These are phyloP conservation scores for Syncephalastrum sp. DNA, from an alignment of 371 early-diverging fungal genomes.

Conservation along the genomic window DNA sequence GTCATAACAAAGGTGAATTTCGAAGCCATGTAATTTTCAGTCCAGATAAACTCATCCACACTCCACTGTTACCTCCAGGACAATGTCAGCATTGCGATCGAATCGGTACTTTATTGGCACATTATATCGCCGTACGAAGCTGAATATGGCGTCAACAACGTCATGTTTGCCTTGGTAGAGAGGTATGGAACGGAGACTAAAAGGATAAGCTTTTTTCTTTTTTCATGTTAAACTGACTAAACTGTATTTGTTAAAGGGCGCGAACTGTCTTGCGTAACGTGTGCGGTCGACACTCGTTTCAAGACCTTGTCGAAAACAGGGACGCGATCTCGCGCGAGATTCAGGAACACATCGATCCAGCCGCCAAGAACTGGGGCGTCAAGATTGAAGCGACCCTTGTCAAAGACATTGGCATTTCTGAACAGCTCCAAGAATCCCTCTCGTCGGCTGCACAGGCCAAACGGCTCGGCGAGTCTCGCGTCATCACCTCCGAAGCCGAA, in stretches of 20 bases:
- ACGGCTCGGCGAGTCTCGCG: conserved; percentile 84
- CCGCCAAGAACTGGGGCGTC: conserved; percentile 69
- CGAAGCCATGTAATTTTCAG: not conserved
- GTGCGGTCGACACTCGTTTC: conserved; percentile 57
- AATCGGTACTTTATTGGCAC: conserved; percentile 86
- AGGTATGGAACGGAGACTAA: conserved; percentile 28
- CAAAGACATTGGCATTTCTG: conserved; percentile 80
- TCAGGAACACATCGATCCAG: conserved; percentile 62
- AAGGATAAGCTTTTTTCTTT: not conserved
- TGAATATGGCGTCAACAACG: conserved; percentile 73
- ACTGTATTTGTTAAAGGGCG: conserved; percentile 30
- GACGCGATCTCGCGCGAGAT: conserved; percentile 83
- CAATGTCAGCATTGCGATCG: conserved; percentile 80
- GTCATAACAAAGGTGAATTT: conserved; percentile 72
- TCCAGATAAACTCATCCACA: not conserved
- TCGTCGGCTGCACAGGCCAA: conserved; percentile 88
- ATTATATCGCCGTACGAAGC: conserved; percentile 81
- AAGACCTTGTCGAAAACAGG: conserved; percentile 87
- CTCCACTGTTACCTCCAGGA: conserved; percentile 40
- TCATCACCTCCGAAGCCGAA: conserved; percentile 90
- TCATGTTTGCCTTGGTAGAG: conserved; percentile 75
- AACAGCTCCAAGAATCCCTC: conserved; percentile 76
- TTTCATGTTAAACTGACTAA: not conserved
- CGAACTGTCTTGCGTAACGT: conserved; percentile 70
- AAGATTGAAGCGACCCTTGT: conserved; percentile 78